Evolutionary conservation across 768 basidiomycete species (phyloP), one percentile per base, ranked within the genome.

Genomic region (Favolaschia claudopus): DNA sequence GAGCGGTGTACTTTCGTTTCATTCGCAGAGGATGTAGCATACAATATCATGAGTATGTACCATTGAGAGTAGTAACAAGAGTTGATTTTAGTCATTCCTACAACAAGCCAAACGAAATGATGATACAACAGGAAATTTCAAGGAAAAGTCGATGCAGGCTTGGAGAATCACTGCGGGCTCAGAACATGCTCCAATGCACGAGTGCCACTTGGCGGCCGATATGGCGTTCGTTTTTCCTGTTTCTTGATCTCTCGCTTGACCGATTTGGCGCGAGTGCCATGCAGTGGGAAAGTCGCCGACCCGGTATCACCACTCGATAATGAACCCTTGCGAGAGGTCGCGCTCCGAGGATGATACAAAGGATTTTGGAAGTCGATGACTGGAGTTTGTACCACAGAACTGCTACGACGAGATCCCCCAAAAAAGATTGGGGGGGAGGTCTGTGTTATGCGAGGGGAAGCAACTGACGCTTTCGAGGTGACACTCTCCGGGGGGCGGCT

Each of bases 141-240:
- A n/a, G n/a, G n/a, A n/a, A n/a, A n/a, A n/a, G n/a, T 20, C 50
- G 27, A 42, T 29, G 12, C 31, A 25, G 8, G n/a, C 38, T 32
- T 33, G 25, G 19, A 14, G 32, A 34, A 25, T 49, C 40, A 58
- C 6, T 17, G 34, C 20, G 24, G 10, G 5, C 34, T 29, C 6
- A 40, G 8, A 10, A 40, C 24, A 31, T 44, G 36, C 12, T n/a
- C 32, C 19, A 38, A 40, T 3, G 59, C 59, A 9, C 58, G 60
- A 3, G 60, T 61, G 1, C 60, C 49, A 14, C 20, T 5, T 14
- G 44, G 60, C 27, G 60, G 60, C 13, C 43, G 15, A 19, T 56
- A 61, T 2, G 60, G 60, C 8, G 54, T 61, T 6, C 25, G 54
- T 24, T 61, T 61, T 12, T 61, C 60, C 3, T 34, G 22, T 13